Evolutionary conservation across 352 stramenopile genomes (phyloP).

Genomic region (Globisporangium cederbergense): DNA sequence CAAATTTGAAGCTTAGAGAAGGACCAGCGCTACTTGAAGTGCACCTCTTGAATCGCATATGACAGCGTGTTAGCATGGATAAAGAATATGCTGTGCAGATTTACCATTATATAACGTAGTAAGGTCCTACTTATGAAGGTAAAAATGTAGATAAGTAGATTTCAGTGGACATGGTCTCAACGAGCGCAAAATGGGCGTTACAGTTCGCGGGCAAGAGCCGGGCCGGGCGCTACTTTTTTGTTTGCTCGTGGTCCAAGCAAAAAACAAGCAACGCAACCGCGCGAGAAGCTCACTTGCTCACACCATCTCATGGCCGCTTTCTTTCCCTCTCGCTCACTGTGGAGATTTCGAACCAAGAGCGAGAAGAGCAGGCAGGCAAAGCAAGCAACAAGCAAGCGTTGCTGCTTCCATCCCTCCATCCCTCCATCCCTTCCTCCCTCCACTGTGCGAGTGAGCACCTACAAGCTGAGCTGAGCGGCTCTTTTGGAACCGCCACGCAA

Average conservation of each 20-base stretch:
- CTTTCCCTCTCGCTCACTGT: neutral
- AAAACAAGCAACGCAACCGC: neutral
- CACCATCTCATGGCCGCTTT: neutral
- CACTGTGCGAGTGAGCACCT: neutral
- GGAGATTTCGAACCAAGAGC: constrained; percentile 5
- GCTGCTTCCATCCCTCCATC: neutral
- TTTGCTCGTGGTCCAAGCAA: neutral
- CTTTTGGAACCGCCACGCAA: neutral
- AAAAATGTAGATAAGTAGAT: too few species aligned
- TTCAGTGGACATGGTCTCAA: too few species aligned
- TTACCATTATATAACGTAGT: too few species aligned
- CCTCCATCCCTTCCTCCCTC: neutral
- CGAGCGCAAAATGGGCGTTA: too few species aligned
- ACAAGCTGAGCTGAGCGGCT: neutral
- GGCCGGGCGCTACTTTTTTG: neutral
- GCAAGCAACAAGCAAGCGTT: neutral
- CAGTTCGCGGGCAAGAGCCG: too few species aligned
- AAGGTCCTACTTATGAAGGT: too few species aligned
- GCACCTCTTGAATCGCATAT: neutral
- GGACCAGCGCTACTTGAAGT: neutral
- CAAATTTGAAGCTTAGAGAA: too few species aligned
- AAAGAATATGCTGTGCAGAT: too few species aligned
- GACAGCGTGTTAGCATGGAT: neutral
- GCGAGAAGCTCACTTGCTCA: neutral
- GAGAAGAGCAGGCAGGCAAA: neutral